Conservation (phyloP, 768 basidiomycete species). For the Tremella fuciformis region DNA sequence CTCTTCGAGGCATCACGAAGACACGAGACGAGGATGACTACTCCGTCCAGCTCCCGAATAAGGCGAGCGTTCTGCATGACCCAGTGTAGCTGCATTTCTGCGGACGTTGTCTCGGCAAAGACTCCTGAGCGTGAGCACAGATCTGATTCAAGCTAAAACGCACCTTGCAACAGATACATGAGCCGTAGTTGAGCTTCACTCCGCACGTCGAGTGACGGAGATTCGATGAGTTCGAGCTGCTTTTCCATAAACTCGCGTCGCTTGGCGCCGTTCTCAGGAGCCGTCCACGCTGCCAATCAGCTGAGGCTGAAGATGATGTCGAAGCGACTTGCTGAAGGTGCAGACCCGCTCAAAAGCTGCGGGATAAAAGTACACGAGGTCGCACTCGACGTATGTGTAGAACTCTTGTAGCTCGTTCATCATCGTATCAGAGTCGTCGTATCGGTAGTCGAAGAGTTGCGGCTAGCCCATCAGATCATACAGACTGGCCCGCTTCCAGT, state of each 20-base stretch:
- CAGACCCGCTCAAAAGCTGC: no score
- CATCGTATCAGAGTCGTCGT: slow-evolving; percentile 93
- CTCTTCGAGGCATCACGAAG: slow-evolving; percentile 81
- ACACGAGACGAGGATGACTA: slow-evolving; percentile 77
- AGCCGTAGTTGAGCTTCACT: slow-evolving; percentile 82
- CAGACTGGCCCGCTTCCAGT: no score
- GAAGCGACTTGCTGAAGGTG: slow-evolving; percentile 1
- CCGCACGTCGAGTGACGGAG: slow-evolving; percentile 75
- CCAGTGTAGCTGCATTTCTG: slow-evolving; percentile 93
- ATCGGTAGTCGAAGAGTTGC: slow-evolving; percentile 74
- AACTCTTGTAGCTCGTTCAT: slow-evolving; percentile 97
- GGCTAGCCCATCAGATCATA: slow-evolving; percentile 15
- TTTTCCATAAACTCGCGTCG: slow-evolving; percentile 71
- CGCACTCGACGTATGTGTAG: slow-evolving; percentile 90
- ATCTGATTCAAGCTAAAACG: slow-evolving; percentile 15
- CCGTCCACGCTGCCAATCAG: slow-evolving; percentile 64
- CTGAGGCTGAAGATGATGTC: neutral
- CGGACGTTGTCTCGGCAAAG: slow-evolving; percentile 83
- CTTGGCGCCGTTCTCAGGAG: slow-evolving; percentile 59
- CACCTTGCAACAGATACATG: slow-evolving; percentile 90
- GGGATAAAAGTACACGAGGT: slow-evolving; percentile 57
- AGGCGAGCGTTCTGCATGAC: slow-evolving; percentile 90
- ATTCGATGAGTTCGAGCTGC: slow-evolving; percentile 82
- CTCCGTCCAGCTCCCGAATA: slow-evolving; percentile 76
- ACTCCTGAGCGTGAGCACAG: slow-evolving; percentile 60